Evolutionary conservation across 2,329 filamentous ascomycete genomes (phyloP).

Genomic region (Didymella glomerata): DNA sequence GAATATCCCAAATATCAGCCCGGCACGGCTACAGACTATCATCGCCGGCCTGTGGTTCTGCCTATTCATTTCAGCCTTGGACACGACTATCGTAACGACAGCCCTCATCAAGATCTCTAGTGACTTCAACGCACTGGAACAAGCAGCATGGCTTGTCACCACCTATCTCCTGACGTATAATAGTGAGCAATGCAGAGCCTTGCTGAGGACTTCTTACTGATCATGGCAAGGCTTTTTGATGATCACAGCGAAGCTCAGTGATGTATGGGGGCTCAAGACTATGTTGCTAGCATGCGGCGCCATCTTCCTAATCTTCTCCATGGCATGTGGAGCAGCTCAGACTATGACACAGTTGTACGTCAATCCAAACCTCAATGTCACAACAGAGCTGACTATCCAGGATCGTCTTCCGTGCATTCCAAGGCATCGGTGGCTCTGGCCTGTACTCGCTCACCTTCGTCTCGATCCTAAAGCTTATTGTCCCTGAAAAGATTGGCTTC

Average conservation of each 20-base stretch:
- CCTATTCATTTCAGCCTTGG: conserved; percentile 45
- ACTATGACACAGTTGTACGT: conserved; percentile 44
- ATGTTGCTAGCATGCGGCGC: conserved; percentile 34
- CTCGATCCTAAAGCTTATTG: conserved; percentile 40
- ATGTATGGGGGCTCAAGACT: conserved; percentile 41
- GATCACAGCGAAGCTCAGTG: conserved; percentile 46
- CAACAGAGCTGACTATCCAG: conserved; percentile 24
- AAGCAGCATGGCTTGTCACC: conserved; percentile 45
- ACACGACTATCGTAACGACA: conserved; percentile 47
- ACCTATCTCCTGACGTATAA: conserved; percentile 47
- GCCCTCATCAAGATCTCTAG: conserved; percentile 44
- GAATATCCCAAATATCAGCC: conserved; percentile 34
- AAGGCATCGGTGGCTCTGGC: conserved; percentile 59
- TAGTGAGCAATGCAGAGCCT: conserved; percentile 18
- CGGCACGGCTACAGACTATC: conserved; percentile 36
- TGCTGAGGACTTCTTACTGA: neutral
- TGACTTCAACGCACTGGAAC: conserved; percentile 37
- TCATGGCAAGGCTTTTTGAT: conserved; percentile 41
- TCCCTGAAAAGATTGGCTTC: conserved; percentile 47
- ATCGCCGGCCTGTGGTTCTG: conserved; percentile 45
- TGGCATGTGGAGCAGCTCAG: conserved; percentile 43
- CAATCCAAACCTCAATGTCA: neutral
- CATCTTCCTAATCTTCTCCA: conserved; percentile 44
- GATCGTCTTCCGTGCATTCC: conserved; percentile 52
- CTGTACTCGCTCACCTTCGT: conserved; percentile 57